Base-by-base conservation (phyloP, 2,329 filamentous ascomycete species). In the Aspergillus fumigatiaffinis region DNA sequence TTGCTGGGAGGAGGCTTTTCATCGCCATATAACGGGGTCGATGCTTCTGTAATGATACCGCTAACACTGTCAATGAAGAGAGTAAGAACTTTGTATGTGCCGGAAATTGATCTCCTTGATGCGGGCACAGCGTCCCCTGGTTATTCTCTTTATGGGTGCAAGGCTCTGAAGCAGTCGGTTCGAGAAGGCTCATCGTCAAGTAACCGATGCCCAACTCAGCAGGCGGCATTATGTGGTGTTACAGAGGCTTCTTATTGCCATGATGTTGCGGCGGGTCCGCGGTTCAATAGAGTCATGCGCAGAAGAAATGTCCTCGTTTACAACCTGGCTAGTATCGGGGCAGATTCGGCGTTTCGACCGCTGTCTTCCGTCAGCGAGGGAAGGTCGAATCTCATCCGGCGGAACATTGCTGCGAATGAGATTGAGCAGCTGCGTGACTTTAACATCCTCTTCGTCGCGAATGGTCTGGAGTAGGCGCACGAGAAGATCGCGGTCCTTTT, bases 191-290 rank as follows among this genome's bases (percentile, higher is more conserved):
- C 62, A 50, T 68, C 64, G 44, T 70, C 66, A 5, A 0, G 70
- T 73, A 38, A 72, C 63, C 2, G 58, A 64, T 3, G 71, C 73
- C 71, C 71, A 74, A 2, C 35, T 57, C 52, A 10, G 66, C 64
- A 1, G 62, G 59, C 7, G 68, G 68, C 56, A 6, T 51, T 1
- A 60, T 26, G 12, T 57, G 63, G 23, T 57, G 58, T 20, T 61
- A 57, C 7, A 56, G 57, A 32, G 65, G 47, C 20, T 59, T 42
- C 32, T 59, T 55, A 42, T 46, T 38, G 35, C 32, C 32, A 14
- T 49, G 5, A n/a, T 4, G 26, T 47, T 35, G 8, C 3, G 21
- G 14, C 10, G 48, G 17, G 23, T 8, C 21, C 35, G 41, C 5
- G 35, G 35, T 26, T 21, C 23, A 52, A 52, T 29, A 46, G 10